Evolutionary conservation across 2,329 filamentous ascomycete species (phyloP).

Genomic region (Beauveria asiatica): DNA sequence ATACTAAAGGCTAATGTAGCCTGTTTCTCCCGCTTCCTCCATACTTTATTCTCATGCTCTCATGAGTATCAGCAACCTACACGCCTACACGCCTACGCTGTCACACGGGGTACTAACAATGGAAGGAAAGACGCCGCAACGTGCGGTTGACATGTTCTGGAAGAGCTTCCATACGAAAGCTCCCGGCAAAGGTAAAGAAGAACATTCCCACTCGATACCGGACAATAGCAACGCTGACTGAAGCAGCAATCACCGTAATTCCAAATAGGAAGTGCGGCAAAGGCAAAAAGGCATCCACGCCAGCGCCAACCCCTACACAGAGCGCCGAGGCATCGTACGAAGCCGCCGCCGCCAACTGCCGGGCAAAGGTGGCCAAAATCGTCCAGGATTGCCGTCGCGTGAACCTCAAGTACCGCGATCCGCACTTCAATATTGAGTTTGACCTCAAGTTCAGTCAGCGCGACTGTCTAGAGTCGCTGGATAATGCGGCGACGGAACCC

Average conservation of each 20-base stretch:
- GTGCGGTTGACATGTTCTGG: constrained; percentile 5
- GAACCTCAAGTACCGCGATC: constrained; percentile 79
- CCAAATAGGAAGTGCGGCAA: not conserved
- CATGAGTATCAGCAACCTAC: too few relatives aligned
- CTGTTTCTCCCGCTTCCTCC: too few relatives aligned
- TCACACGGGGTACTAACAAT: not conserved
- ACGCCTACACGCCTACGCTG: too few relatives aligned
- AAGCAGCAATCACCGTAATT: not conserved
- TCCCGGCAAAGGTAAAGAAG: constrained; percentile 5
- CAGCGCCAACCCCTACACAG: constrained; percentile 34
- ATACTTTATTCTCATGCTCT: too few relatives aligned
- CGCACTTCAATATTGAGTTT: constrained; percentile 77
- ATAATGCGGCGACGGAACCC: constrained; percentile 22
- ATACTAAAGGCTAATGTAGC: too few relatives aligned
- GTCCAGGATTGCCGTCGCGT: constrained; percentile 60
- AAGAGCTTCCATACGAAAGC: constrained; percentile 9
- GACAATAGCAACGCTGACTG: not conserved
- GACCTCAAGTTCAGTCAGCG: constrained; percentile 55
- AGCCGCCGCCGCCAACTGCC: constrained; percentile 61
- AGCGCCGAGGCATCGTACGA: constrained; percentile 54
- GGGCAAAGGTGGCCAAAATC: constrained; percentile 53
- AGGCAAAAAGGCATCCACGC: constrained; percentile 39
- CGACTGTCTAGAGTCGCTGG: constrained; percentile 41
- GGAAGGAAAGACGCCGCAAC: constrained; percentile 3
- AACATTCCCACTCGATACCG: not conserved